Evolutionary conservation across 106 monocot species (phyloP).

Genomic region (Posidonia australis): DNA sequence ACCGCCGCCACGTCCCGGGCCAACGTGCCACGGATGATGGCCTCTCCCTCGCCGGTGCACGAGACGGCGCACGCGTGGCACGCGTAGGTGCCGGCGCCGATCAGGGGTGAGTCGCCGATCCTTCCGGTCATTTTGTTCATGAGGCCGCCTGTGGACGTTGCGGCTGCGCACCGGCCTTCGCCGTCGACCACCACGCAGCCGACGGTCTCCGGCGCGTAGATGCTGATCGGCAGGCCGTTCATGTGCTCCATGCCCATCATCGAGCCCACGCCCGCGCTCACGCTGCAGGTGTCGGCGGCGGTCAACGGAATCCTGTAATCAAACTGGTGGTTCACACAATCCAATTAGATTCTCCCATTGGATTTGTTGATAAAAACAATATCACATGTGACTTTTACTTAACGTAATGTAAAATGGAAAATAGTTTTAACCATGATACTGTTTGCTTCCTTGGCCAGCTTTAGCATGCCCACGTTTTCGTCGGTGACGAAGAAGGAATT

Average conservation of each 20-base stretch:
- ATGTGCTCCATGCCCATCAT: slow-evolving; percentile 21
- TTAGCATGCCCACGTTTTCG: slow-evolving; percentile 81
- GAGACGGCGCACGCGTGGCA: slow-evolving; percentile 66
- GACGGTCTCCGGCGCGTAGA: slow-evolving; percentile 90
- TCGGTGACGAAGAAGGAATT: slow-evolving; percentile 87
- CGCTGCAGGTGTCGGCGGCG: slow-evolving; percentile 42
- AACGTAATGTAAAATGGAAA: too few relatives aligned
- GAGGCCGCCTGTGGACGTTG: slow-evolving; percentile 91
- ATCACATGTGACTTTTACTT: too few relatives aligned
- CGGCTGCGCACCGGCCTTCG: slow-evolving; percentile 50
- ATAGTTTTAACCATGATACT: slow-evolving; percentile 80
- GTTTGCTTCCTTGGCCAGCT: slow-evolving; percentile 83
- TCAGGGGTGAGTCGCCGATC: slow-evolving; percentile 87
- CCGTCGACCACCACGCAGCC: slow-evolving; percentile 79
- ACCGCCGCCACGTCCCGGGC: slow-evolving; percentile 86
- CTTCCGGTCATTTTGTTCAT: slow-evolving; percentile 90
- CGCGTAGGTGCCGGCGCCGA: slow-evolving; percentile 89
- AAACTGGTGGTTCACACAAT: slow-evolving; percentile 27
- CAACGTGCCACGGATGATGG: slow-evolving; percentile 73
- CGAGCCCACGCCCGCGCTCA: slow-evolving; percentile 14
- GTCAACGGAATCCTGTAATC: slow-evolving; percentile 71
- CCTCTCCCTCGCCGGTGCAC: slow-evolving; percentile 95
- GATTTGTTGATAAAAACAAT: not conserved
- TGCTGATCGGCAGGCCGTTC: slow-evolving; percentile 84
- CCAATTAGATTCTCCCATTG: not conserved